A percentile compares a stretch with the other conserved stretches of the same genome.
These are phyloP conservation scores for Aspergillus sclerotiicarbonarius DNA, from an alignment of 495 filamentous ascomycete species.

Conservation along the genomic window DNA sequence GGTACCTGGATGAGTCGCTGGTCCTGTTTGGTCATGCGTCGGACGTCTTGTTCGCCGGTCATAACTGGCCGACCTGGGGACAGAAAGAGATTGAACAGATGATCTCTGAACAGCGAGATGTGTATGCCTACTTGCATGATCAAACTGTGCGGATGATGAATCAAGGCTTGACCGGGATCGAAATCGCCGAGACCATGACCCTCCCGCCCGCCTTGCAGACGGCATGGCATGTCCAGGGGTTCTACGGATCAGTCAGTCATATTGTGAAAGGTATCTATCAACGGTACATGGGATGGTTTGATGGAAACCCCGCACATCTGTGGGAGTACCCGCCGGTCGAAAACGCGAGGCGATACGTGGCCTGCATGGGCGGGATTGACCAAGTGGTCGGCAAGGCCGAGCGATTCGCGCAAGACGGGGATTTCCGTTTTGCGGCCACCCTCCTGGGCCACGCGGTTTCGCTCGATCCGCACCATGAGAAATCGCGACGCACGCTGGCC, in stretches of 20 bases:
- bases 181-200: slow-evolving; percentile 35
- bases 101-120: slow-evolving; percentile 28
- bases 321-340: slow-evolving; percentile 35
- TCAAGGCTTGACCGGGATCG: slow-evolving; percentile 23
- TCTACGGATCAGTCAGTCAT: slow-evolving; percentile 37
- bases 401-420: slow-evolving; percentile 8
- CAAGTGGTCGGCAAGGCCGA: slow-evolving; percentile 13
- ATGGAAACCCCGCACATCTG: slow-evolving; percentile 36
- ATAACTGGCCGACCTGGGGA: slow-evolving; percentile 34
- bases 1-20: slow-evolving; percentile 23
- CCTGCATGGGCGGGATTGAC: slow-evolving; percentile 24
- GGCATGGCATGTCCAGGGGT: slow-evolving; percentile 28
- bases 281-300: slow-evolving; percentile 39
- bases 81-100: slow-evolving; percentile 15
- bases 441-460: slow-evolving; percentile 23
- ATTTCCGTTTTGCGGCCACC: slow-evolving; percentile 24
- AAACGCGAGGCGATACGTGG: slow-evolving; percentile 27
- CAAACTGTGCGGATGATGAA: slow-evolving; percentile 35
- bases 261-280: slow-evolving; percentile 43
- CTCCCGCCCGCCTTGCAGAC: slow-evolving; percentile 24
- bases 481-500: slow-evolving; percentile 8
- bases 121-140: slow-evolving; percentile 37
- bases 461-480: slow-evolving; percentile 7
- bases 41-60: slow-evolving; percentile 23
- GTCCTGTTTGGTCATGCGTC: slow-evolving; percentile 14